Base-by-base conservation (phyloP, 805 yeast species). In the Wickerhamomyces xylosicus region DNA sequence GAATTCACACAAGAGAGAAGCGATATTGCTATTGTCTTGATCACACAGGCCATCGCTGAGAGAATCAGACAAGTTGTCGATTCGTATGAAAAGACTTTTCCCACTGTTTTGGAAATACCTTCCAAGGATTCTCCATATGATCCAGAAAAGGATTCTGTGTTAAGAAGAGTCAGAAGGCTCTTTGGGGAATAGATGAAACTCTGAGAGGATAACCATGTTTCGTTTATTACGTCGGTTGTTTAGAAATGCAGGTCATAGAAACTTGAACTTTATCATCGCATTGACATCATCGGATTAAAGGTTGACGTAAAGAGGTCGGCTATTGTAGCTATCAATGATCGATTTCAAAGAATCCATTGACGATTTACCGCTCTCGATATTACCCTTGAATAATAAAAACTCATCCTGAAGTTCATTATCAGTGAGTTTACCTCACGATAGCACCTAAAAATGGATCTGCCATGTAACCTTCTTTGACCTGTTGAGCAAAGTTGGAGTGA, bases 111-210 rank as follows among this genome's bases (percentile, higher is more conserved):
- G 55, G 98, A 92, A 64, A 92, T 92, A 45, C 98, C 98, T 20
- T 86, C 97, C 14, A 92, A 92, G 67, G 98, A 92, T 57, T 97
- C 92, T 60, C 97, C 98, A 18, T 92, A 92, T 60, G 71, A 92
- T 60, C 98, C 98, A 17, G 97, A 90, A 60, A 92, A 90, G 76
- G 98, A 92, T 62, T 82, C 95, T 17, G 87, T 92, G 32, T 71
- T 92, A 62, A 80, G 90, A 64, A 83, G 95, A 59, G 98, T 92
- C 27, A 82, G 95, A 68, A 79, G 95, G 58, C 66, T 92, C 47
- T 89, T 90, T 66, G 97, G 98, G 34, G 97, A 92, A 64, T 86
- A 68, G 47, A 25, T 20, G 8, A 13, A 6, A 7, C 25, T 21
- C 6, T 21, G 10, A 7, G 10, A 7, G 25, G 10, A 21, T 7